Base-by-base conservation (phyloP, 225 moss, liverwort and hornwort species). In the Pseudisothecium myosuroides region DNA sequence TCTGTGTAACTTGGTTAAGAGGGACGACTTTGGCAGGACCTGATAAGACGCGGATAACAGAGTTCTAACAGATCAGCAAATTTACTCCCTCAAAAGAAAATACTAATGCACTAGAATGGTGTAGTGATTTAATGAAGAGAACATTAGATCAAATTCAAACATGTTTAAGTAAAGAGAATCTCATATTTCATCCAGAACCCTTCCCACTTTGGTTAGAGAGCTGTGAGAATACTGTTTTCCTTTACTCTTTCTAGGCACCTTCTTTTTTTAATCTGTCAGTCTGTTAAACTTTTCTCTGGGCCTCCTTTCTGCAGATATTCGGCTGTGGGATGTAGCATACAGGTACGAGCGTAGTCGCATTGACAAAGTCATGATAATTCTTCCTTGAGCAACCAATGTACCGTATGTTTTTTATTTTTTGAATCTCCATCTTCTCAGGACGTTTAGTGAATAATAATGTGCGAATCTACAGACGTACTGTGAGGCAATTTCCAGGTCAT, bases 281-380 rank as follows among this genome's bases (percentile, higher is more conserved):
- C 10, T 87, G 62, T 15, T 91, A 12, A 81, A 50, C 15, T 63
- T 80, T 87, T 62, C 64, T 63, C 27, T 52, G 76, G 83, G 34
- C 56, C 20, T 90, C 61, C 62, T 87, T 71, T 67, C 32, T 89
- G 93, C 98, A 98, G 98, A 96, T 67, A 96, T 99, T 91, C 97
- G 99, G 76, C 90, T 97, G 79, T 99, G 99, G 99, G 95, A 99
- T 85, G 86, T 99, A 82, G 94, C 99, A 10, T 93, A 93, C 89
- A 94, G 94, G 97, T 95, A 90, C 52, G 47, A 60, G 76, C 41
- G 6, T 50, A 52, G 60, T 78, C 59, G 59, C 71, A 47, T 77
- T 39, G 49, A 28, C 83, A 10, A 41, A 86, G 19, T 47, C 55
- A 32, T 86, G 62, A 62, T 31, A n/a, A 55, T 36, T 68, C 16